A percentile compares a stretch with the other conserved stretches of the same genome.
phyloP scores from a whole-genome alignment of 371 early-diverging fungal species.

The Zancudomyces culisetae region DNA sequence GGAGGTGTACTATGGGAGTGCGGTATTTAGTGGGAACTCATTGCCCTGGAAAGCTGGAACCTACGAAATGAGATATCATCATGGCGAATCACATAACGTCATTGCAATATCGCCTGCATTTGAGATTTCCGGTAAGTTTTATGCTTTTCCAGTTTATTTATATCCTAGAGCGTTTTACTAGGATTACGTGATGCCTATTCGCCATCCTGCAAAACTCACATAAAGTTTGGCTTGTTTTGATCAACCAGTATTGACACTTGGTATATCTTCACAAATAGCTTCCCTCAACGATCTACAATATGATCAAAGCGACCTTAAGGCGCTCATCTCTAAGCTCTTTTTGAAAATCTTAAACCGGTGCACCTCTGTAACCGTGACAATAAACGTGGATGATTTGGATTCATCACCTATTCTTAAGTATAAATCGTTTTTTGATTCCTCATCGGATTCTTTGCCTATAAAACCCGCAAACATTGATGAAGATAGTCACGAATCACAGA shows the following conservation, averaged over 20 bases:
- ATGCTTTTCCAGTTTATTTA: too few species aligned
- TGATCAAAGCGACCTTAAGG: too few species aligned
- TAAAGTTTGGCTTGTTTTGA: too few species aligned
- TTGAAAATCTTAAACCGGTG: neutral
- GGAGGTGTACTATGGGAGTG: conserved; percentile 28
- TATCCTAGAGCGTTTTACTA: neutral
- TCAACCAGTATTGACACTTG: too few species aligned
- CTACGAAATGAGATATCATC: conserved; percentile 79
- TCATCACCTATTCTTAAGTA: neutral
- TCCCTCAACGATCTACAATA: too few species aligned
- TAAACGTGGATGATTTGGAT: neutral
- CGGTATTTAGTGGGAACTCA: conserved; percentile 33
- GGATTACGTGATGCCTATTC: neutral
- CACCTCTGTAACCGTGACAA: neutral
- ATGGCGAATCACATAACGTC: conserved; percentile 67
- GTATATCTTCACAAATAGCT: too few species aligned
- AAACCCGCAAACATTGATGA: neutral
- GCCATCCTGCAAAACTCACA: too few species aligned
- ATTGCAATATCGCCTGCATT: conserved; percentile 55
- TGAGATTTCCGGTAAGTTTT: conserved; percentile 32
- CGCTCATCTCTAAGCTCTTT: too few species aligned
- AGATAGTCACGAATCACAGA: neutral
- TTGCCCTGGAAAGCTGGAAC: conserved; percentile 70
- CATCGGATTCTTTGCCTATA: neutral
- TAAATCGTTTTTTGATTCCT: neutral